Base-by-base conservation (phyloP, 2,329 filamentous ascomycete genomes). In the Helotiales sp. region DNA sequence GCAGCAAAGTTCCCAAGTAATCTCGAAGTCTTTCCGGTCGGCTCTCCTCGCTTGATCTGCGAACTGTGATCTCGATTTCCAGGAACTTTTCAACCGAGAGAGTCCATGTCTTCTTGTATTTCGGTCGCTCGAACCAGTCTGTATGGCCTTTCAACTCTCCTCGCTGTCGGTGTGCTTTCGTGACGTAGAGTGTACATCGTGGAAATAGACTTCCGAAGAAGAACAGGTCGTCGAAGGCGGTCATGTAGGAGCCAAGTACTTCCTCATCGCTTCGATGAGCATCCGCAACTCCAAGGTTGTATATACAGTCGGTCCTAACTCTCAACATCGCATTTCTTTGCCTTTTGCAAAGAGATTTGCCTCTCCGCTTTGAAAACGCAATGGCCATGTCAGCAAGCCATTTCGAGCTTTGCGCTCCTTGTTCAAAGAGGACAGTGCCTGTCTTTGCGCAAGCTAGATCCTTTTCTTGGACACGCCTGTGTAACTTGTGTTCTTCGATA, bases 151-250 rank as follows among this genome's bases (percentile, higher is more conserved):
- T 13, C 15, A 25, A 1, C 4, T 25, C 19, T 44, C 22, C 3
- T 44, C 19, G 9, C 15, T 10, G 15, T 24, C n/a, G 5, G 40
- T 44, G 22, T 27, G 22, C 17, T 15, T 44, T 15, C 2, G 22
- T 15, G 3, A 25, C 10, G 15, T 12, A 44, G 22, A 25, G 15
- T 44, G 13, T 25, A 9, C 36, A 34, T 19, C 29, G 25, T n/a
- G 34, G 42, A n/a, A 24, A 33, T 5, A 61, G 19, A 19, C 31
- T 55, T 2, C 58, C 54, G 25, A 61, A 55, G 52, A 58, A 61
- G 19, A 61, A 61, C 0, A 61, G 40, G 4, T 55, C 55, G 29
- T 61, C 55, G 47, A 61, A 61, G 5, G 58, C 40, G 6, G 46
- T 47, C 7, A 38, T 33, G 38, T 61, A 61, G 3, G 55, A 38